Percentiles rank a stretch among this genome's conserved stretches.
Evolutionary conservation across 2,329 filamentous ascomycete genomes (phyloP).

Genomic region (Dothidotthia symphoricarpi): DNA sequence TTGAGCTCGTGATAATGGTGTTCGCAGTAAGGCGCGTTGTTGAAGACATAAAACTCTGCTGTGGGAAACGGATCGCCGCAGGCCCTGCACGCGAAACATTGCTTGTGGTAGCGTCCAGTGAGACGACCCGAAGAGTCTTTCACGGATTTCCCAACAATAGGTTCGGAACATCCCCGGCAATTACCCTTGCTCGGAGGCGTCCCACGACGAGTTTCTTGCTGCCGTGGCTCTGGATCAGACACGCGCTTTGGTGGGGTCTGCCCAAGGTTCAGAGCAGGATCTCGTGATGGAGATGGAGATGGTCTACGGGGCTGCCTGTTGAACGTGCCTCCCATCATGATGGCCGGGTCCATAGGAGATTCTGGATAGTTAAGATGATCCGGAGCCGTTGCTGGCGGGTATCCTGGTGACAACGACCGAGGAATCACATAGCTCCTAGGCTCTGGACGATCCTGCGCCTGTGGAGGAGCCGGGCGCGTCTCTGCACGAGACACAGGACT

Average conservation of each 20-base stretch:
- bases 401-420: constrained; percentile 22
- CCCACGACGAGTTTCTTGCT: constrained; percentile 21
- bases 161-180: constrained; percentile 77
- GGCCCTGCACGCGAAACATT: constrained; percentile 87
- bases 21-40: constrained; percentile 86
- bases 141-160: constrained; percentile 86
- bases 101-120: constrained; percentile 90
- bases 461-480: constrained; percentile 13
- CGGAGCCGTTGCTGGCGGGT: not conserved
- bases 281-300: constrained; percentile 8
- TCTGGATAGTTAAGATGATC: constrained; percentile 27
- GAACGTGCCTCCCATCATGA: constrained; percentile 34
- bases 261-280: constrained; percentile 15
- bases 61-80: constrained; percentile 80
- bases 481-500: constrained; percentile 34
- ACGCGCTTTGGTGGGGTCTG: constrained; percentile 14
- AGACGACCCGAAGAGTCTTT: constrained; percentile 90
- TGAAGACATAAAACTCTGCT: constrained; percentile 86
- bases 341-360: constrained; percentile 43
- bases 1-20: constrained; percentile 92
- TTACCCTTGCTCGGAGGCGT: constrained; percentile 61
- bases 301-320: constrained; percentile 18
- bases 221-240: constrained; percentile 16
- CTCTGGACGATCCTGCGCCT: constrained; percentile 14
- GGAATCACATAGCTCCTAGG: constrained; percentile 22